Percentiles rank a stretch among this genome's conserved stretches.
Conservation (phyloP, 352 stramenopile species). For the Pythium rishiriense region DNA sequence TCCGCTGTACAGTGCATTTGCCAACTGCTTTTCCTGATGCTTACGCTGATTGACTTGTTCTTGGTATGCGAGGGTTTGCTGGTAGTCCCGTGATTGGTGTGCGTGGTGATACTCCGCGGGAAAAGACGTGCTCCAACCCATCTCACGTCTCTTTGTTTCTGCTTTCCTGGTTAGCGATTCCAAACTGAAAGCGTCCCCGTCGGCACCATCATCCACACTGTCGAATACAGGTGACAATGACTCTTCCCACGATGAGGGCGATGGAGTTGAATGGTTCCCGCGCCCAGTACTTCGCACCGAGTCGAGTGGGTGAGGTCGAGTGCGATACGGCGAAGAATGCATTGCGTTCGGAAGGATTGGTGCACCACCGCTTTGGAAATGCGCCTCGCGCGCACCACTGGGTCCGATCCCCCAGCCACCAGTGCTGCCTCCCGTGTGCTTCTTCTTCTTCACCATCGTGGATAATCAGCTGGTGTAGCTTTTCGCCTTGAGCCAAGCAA, state of each 20-base stretch:
- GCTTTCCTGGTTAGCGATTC: background rate
- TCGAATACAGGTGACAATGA: constrained; percentile 14
- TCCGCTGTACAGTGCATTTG: constrained; percentile 21
- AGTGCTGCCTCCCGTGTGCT: constrained; percentile 5
- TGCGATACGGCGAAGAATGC: constrained; percentile 18
- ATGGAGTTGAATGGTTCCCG: background rate
- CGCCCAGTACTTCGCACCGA: background rate
- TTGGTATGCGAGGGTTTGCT: constrained; percentile 62
- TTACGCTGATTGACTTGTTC: constrained; percentile 40
- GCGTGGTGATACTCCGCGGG: constrained; percentile 57
- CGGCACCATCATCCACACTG: constrained; percentile 16
- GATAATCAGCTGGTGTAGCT: background rate
- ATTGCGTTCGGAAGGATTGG: constrained; percentile 6
- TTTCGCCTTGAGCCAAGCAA: background rate
- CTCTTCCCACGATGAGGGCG: constrained; percentile 3
- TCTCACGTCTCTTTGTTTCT: constrained; percentile 55
- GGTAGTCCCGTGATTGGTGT: constrained; percentile 40
- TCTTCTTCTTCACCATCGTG: constrained; percentile 27
- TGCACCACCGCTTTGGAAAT: background rate
- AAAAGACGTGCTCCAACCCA: constrained; percentile 72
- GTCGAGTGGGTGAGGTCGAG: constrained; percentile 10
- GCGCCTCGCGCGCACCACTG: background rate
- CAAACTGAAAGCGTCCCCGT: constrained; percentile 1
- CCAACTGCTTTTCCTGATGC: constrained; percentile 26
- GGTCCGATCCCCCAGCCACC: background rate